A percentile compares a stretch with the other conserved stretches of the same genome.
Conservation (phyloP, 202 grass and related monocot species). For the Musa balbisiana region DNA sequence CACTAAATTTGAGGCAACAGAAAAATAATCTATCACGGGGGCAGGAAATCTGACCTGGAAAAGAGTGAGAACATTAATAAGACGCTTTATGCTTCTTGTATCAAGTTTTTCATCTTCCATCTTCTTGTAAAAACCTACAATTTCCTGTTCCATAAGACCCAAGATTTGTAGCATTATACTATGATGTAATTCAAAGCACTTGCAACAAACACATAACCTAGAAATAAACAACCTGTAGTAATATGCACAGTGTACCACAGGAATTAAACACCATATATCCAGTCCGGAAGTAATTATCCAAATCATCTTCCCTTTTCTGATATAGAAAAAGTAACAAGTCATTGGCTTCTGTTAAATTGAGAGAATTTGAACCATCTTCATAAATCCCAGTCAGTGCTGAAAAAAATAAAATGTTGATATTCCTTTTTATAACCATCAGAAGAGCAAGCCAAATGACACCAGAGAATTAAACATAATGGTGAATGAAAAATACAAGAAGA, state of each 20-base stretch:
- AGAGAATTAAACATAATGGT: too few relatives aligned
- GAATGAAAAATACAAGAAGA: too few relatives aligned
- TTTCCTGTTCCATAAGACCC: constrained; percentile 5
- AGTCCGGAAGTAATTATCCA: constrained; percentile 6
- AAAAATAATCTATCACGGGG: not conserved
- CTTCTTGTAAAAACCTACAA: constrained; percentile 9
- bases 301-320: constrained; percentile 18
- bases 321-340: not conserved
- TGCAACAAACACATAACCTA: not conserved
- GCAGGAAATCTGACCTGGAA: constrained; percentile 9
- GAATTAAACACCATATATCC: constrained; percentile 22
- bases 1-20: not conserved
- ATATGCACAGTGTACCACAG: constrained; percentile 10
- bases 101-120: constrained; percentile 10
- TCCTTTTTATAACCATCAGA: too few relatives aligned
- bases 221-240: constrained; percentile 15
- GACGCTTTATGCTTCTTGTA: constrained; percentile 13
- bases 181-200: not conserved
- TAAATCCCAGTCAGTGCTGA: not conserved
- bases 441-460: too few relatives aligned
- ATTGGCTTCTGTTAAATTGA: not conserved
- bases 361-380: not conserved
- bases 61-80: constrained; percentile 17
- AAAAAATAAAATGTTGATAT: not conserved
- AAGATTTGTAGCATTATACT: not conserved